Percentiles rank a stretch among this genome's conserved stretches.
Evolutionary conservation across 306 rosid genomes (phyloP).

Genomic region (Pterocarpus macrocarpus): DNA sequence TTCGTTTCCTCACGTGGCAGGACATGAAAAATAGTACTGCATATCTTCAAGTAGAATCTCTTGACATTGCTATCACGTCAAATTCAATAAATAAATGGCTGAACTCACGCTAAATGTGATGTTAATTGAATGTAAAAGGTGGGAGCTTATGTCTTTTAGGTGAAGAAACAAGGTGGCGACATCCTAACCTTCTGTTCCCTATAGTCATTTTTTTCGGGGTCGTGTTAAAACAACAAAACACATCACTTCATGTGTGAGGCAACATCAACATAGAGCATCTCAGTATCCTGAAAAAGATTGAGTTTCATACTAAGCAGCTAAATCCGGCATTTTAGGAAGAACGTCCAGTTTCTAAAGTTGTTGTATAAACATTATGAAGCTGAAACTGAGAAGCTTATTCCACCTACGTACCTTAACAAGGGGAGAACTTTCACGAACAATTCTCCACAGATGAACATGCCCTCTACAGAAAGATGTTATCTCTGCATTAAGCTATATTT

Average conservation of each 20-base stretch:
- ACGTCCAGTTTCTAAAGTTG: constrained; percentile 50
- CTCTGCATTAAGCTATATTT: constrained; percentile 27
- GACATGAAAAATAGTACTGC: neutral
- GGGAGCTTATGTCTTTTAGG: constrained; percentile 1
- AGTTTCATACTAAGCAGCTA: constrained; percentile 31
- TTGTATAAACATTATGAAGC: constrained; percentile 47
- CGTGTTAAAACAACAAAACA: constrained; percentile 3
- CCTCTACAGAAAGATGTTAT: constrained; percentile 26
- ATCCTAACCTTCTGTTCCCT: constrained; percentile 4
- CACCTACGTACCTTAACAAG: constrained; percentile 41
- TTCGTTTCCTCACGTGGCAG: neutral
- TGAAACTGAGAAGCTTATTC: constrained; percentile 50
- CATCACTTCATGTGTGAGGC: constrained; percentile 8
- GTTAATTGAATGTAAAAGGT: constrained; percentile 28
- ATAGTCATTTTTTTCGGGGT: constrained; percentile 29
- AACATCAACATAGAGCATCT: constrained; percentile 28
- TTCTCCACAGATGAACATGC: neutral
- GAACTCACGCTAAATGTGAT: constrained; percentile 15
- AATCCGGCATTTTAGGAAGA: constrained; percentile 46
- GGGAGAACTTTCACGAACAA: constrained; percentile 39
- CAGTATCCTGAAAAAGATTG: constrained; percentile 36
- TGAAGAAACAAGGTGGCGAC: constrained; percentile 37
- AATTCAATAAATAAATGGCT: constrained; percentile 25
- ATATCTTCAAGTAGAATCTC: constrained; percentile 5
- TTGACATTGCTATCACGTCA: constrained; percentile 34